These are phyloP conservation scores for Lactarius psammicola DNA, from an alignment of 768 basidiomycete species.

Conservation along the genomic window DNA sequence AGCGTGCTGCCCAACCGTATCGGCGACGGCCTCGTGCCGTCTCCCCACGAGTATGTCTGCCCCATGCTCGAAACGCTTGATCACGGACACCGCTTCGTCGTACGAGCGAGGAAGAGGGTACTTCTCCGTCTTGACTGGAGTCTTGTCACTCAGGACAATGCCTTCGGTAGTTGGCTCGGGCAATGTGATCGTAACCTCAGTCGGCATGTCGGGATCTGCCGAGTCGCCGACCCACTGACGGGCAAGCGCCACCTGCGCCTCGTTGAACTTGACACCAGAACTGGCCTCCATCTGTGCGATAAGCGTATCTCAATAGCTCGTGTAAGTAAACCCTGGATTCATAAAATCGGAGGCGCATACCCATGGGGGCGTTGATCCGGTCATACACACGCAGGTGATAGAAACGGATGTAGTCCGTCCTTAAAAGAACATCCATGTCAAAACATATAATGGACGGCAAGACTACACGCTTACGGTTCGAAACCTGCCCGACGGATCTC, in stretches of 20 bases:
- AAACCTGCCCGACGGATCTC: constrained; percentile 71
- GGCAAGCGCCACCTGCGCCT: constrained; percentile 84
- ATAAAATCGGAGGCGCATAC: constrained; percentile 38
- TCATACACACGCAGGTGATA: constrained; percentile 93
- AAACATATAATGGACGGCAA: background rate
- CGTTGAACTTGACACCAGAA: constrained; percentile 76
- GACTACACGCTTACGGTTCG: constrained; percentile 60
- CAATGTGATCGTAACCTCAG: constrained; percentile 56
- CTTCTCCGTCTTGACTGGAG: constrained; percentile 52
- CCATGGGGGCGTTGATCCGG: constrained; percentile 74
- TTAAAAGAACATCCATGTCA: constrained; percentile 32
- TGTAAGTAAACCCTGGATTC: background rate
- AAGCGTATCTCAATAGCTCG: constrained; percentile 38
- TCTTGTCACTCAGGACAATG: constrained; percentile 53
- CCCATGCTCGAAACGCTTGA: constrained; percentile 69
- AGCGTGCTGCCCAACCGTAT: constrained; percentile 81
- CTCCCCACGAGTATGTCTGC: constrained; percentile 45
- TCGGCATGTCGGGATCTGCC: constrained; percentile 40
- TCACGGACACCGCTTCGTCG: constrained; percentile 64
- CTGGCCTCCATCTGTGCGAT: constrained; percentile 70
- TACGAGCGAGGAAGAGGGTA: constrained; percentile 65
- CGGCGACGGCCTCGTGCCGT: constrained; percentile 63
- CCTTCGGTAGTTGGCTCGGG: constrained; percentile 51
- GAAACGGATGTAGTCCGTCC: constrained; percentile 84
- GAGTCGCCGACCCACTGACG: constrained; percentile 65